Percentiles rank a stretch among this genome's conserved stretches.
These are phyloP conservation scores for Aspergillus floridensis DNA, from an alignment of 2,329 filamentous ascomycete genomes.

Conservation along the genomic window DNA sequence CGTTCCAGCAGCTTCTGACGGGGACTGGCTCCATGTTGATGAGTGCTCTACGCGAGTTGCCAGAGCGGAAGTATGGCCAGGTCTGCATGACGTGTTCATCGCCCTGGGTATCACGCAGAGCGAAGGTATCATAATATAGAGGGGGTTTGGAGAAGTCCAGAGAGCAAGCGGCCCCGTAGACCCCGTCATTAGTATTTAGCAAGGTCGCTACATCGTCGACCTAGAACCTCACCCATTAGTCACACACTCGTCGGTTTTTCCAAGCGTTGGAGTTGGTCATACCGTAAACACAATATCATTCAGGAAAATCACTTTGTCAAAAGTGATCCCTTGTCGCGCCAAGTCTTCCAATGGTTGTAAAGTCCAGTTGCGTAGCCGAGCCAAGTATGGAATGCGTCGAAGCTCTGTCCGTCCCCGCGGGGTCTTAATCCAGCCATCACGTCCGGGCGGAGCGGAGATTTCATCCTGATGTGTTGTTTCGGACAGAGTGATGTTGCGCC, in stretches of 20 bases:
- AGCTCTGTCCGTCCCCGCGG: conserved; percentile 54
- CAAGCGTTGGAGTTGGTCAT: conserved; percentile 2
- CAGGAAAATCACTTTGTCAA: conserved; percentile 60
- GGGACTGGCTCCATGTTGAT: conserved; percentile 54
- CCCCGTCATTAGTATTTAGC: conserved; percentile 56
- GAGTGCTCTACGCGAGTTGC: conserved; percentile 53
- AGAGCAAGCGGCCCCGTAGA: conserved; percentile 68
- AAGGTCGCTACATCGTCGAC: conserved; percentile 55
- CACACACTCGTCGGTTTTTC: conserved; percentile 14
- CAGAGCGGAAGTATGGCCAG: conserved; percentile 56
- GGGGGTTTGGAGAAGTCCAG: conserved; percentile 68
- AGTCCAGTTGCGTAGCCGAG: conserved; percentile 62
- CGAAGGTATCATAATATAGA: conserved; percentile 72
- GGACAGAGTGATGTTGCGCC: conserved; percentile 57
- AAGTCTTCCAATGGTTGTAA: conserved; percentile 58
- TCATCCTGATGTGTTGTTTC: conserved; percentile 59
- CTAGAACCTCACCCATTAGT: conserved; percentile 14
- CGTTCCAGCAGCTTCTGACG: conserved; percentile 68
- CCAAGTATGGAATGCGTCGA: conserved; percentile 67
- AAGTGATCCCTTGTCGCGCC: conserved; percentile 50
- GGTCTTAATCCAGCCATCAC: conserved; percentile 65
- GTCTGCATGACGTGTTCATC: conserved; percentile 62
- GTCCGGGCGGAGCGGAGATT: conserved; percentile 44
- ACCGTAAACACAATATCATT: conserved; percentile 49
- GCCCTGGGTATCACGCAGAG: conserved; percentile 65